Percentiles rank a stretch among this genome's conserved stretches.
phyloP scores from a whole-genome alignment of 2,329 filamentous ascomycete genomes.

The Thielaviopsis cerberus region DNA sequence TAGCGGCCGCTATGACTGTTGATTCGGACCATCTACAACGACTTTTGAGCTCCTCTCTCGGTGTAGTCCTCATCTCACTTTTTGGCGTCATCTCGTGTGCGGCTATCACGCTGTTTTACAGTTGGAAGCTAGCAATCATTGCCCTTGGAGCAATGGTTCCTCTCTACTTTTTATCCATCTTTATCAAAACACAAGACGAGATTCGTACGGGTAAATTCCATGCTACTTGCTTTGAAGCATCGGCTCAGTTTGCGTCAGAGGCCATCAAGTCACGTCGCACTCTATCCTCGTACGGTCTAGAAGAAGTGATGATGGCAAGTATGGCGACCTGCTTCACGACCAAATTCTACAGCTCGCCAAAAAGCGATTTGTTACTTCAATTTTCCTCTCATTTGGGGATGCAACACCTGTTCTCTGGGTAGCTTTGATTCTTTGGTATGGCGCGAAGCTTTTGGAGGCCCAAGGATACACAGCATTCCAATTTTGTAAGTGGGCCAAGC shows the following conservation, averaged over 20 bases:
- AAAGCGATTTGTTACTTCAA: slow-evolving; percentile 1
- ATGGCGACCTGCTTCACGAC: not conserved
- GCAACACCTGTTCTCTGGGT: slow-evolving; percentile 11
- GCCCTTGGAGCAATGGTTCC: slow-evolving; percentile 22
- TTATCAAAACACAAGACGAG: slow-evolving; percentile 27
- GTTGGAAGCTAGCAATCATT: slow-evolving; percentile 22
- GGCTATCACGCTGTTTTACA: slow-evolving; percentile 18
- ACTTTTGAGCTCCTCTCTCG: slow-evolving; percentile 18
- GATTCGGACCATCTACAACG: slow-evolving; percentile 20
- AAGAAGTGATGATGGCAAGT: not conserved
- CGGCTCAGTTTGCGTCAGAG: slow-evolving; percentile 8
- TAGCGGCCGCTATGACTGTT: slow-evolving; percentile 16
- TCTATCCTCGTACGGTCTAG: slow-evolving; percentile 11
- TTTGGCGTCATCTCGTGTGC: slow-evolving; percentile 18
- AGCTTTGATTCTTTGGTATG: slow-evolving; percentile 13
- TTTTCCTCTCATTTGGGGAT: slow-evolving; percentile 11
- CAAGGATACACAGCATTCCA: slow-evolving; percentile 11
- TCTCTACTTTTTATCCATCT: slow-evolving; percentile 21
- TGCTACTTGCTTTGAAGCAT: slow-evolving; percentile 4
- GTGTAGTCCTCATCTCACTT: slow-evolving; percentile 16
- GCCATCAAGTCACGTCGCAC: slow-evolving; percentile 9
- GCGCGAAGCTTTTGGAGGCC: slow-evolving; percentile 6
- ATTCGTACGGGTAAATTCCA: slow-evolving; percentile 6
- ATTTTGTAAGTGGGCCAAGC: slow-evolving; percentile 8
- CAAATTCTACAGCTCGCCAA: slow-evolving; percentile 7